Percentiles rank a stretch among this genome's conserved stretches.
These are phyloP conservation scores for Cinnamomum micranthum DNA, from an alignment of 164 flowering plant species.

Conservation along the genomic window DNA sequence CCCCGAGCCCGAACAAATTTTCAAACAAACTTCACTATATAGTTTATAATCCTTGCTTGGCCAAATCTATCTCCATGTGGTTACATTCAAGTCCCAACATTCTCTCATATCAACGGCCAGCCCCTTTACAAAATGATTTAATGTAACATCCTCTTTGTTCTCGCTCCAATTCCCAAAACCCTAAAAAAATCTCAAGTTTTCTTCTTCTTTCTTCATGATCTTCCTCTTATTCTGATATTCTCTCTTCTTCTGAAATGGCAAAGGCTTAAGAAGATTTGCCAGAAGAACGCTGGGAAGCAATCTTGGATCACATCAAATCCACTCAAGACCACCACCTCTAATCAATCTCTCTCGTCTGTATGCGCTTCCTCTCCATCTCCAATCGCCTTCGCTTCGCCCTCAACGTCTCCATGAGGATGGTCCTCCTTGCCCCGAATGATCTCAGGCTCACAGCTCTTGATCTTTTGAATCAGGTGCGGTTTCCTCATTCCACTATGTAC, in stretches of 20 bases:
- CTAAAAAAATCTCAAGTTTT: background rate
- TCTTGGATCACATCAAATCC: conserved; percentile 20
- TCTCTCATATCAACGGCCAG: too few species aligned
- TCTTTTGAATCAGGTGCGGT: conserved; percentile 30
- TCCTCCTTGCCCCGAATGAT: conserved; percentile 5
- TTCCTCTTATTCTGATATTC: background rate
- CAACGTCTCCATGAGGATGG: conserved; percentile 24
- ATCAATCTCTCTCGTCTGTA: too few species aligned
- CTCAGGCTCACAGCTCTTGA: conserved; percentile 32
- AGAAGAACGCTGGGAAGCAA: conserved; percentile 50
- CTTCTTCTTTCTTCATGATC: background rate
- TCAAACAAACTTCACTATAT: too few species aligned
- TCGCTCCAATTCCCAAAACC: background rate
- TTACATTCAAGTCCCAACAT: too few species aligned
- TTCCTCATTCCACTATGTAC: conserved; percentile 29
- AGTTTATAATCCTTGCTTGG: too few species aligned
- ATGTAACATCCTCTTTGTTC: background rate
- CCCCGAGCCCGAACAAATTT: too few species aligned
- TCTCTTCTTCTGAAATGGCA: conserved; percentile 8
- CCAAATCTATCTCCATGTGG: too few species aligned
- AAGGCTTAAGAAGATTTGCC: conserved; percentile 31
- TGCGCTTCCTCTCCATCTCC: conserved; percentile 47
- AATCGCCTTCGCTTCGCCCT: conserved; percentile 36
- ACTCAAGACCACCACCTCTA: conserved; percentile 18
- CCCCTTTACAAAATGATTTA: too few species aligned